Evolutionary conservation across 176 grass and related monocot species (phyloP), one percentile per base, ranked within the genome.

Genomic region (Echinochloa phyllopogon): DNA sequence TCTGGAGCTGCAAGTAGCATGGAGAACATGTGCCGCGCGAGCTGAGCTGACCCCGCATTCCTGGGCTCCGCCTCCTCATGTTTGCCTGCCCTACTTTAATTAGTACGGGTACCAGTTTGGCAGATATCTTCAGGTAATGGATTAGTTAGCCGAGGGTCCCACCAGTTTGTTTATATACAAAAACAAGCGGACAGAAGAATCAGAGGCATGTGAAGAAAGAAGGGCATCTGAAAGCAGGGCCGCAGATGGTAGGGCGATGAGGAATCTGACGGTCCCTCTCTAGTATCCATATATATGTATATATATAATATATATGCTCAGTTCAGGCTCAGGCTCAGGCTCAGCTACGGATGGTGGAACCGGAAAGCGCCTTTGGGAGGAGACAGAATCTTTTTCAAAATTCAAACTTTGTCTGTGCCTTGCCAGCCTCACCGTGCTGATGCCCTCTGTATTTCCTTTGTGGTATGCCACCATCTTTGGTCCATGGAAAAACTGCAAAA

Each of bases 361-460:
- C 24, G 58, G 56, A 61, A 88, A 63, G 74, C 65, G 36, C 56
- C 80, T 78, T 83, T 88, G 44, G 36, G 65, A 33, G 49, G 60
- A 48, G 44, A 50, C 38, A 65, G 78, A 82, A 86, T 86, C 72
- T 73, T 82, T 71, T 82, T 76, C 73, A 77, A 86, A 86, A 72
- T 44, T 63, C 72, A 4, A 72, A 36, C 60, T 72, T 58, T 65
- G 11, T 72, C 66, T 20, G 11, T 72, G 56, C 15, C 17, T 9
- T n/a, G 16, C 56, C 55, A n/a, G 16, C 43, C 68, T 89, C 57
- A 0, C 43, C 29, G 15, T 17, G 20, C 12, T 41, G 72, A 10
- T 6, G 25, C 24, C 14, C 57, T 45, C 16, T 14, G 8, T 37
- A 4, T 21, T 39, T 39, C 48, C 10, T 25, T 17, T 49, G 57